Evolutionary conservation across 2,329 filamentous ascomycete species (phyloP).

Genomic region (Cordyceps javanica): DNA sequence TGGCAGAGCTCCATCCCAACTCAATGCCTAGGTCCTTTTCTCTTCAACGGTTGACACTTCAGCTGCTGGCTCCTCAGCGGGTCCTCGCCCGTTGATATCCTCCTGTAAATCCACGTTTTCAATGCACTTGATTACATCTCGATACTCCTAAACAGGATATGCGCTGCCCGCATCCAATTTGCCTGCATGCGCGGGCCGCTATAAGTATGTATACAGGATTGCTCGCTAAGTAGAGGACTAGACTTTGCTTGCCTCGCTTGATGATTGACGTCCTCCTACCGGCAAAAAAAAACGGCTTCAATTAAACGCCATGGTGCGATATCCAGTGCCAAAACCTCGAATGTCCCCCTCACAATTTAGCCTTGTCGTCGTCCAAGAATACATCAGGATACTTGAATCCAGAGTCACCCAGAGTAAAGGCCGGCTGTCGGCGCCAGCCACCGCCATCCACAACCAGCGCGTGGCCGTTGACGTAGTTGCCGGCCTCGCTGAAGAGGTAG

Average conservation of each 20-base stretch:
- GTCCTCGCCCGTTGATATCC: not conserved
- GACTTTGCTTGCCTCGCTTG: not conserved
- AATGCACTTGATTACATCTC: not conserved
- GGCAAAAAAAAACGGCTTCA: not conserved
- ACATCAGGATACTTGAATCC: constrained; percentile 49
- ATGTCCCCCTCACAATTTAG: constrained; percentile 32
- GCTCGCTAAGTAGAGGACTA: not conserved
- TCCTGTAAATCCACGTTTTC: not conserved
- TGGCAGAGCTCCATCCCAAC: not conserved
- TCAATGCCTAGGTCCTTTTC: too few relatives aligned
- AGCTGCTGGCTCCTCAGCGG: not conserved
- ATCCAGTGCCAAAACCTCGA: not conserved
- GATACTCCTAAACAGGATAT: not conserved
- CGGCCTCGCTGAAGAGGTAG: constrained; percentile 79
- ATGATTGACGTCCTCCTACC: not conserved
- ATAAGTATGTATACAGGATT: not conserved
- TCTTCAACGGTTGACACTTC: too few relatives aligned
- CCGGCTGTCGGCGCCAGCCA: constrained; percentile 48
- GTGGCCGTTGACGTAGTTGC: constrained; percentile 80
- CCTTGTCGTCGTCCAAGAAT: constrained; percentile 27
- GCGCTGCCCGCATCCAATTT: not conserved
- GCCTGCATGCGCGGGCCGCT: not conserved
- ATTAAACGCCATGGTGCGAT: not conserved
- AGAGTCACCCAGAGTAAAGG: constrained; percentile 37
- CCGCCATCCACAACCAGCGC: constrained; percentile 67